Conservation (phyloP, 148 eudicot species). For the Beta vulgaris region DNA sequence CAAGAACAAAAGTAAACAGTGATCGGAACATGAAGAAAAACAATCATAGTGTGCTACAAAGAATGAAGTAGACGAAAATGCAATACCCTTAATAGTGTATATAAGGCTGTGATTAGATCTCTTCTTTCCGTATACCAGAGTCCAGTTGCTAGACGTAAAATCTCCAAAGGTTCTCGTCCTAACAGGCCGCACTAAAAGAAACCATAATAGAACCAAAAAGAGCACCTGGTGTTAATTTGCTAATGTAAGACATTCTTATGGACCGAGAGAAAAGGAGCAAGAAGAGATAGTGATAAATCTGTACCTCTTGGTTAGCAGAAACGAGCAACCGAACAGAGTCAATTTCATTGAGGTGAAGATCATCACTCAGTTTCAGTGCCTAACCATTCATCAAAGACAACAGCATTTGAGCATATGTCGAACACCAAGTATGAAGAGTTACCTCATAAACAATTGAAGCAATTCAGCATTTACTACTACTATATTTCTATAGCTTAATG, state of each 20-base stretch:
- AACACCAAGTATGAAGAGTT: background rate
- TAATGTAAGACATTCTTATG: background rate
- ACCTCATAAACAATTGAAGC: background rate
- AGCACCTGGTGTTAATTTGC: background rate
- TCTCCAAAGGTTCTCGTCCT: slow-evolving; percentile 82
- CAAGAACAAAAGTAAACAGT: slow-evolving; percentile 15
- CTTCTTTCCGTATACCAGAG: slow-evolving; percentile 99
- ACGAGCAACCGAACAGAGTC: slow-evolving; percentile 88
- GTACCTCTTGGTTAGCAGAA: slow-evolving; percentile 92
- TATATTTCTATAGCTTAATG: background rate
- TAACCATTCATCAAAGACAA: slow-evolving; percentile 21
- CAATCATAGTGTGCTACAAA: background rate
- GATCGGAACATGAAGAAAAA: background rate
- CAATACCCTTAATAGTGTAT: slow-evolving; percentile 76
- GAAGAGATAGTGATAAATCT: background rate
- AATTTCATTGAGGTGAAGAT: slow-evolving; percentile 93
- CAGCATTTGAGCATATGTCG: background rate
- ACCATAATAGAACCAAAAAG: slow-evolving; percentile 12
- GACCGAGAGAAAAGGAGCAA: background rate
- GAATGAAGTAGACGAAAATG: background rate
- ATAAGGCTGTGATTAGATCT: slow-evolving; percentile 79
- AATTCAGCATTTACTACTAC: background rate
- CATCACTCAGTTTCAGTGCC: slow-evolving; percentile 93
- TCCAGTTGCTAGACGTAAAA: slow-evolving; percentile 81
- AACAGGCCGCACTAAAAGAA: slow-evolving; percentile 75